Evolutionary conservation across 2,329 filamentous ascomycete genomes (phyloP).

Genomic region (Phoma sp.): DNA sequence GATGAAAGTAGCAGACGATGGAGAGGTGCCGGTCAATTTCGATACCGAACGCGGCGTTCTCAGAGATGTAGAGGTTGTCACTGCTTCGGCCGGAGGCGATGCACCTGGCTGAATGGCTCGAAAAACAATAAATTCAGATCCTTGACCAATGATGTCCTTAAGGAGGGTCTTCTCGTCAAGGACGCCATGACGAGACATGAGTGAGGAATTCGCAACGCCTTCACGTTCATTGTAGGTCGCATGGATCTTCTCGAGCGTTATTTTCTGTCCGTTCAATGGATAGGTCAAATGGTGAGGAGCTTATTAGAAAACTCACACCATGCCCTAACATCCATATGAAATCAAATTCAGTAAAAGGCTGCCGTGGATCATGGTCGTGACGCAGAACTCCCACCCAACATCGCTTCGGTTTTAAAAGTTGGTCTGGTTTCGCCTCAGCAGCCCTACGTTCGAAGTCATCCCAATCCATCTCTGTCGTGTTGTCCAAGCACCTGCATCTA

Average conservation of each 20-base stretch:
- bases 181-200: conserved; percentile 23
- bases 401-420: conserved; percentile 27
- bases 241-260: conserved; percentile 25
- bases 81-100: neutral
- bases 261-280: conserved; percentile 22
- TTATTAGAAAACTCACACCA: conserved; percentile 26
- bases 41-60: neutral
- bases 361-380: conserved; percentile 21
- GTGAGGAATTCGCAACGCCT: conserved; percentile 18
- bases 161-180: neutral
- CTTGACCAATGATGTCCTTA: neutral
- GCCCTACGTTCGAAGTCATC: conserved; percentile 28
- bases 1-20: too few species aligned
- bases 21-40: too few species aligned
- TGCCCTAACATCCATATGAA: conserved; percentile 48
- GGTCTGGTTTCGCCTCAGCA: conserved; percentile 21
- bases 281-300: neutral
- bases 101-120: neutral
- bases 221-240: conserved; percentile 21
- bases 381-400: conserved; percentile 46
- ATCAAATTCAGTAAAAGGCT: conserved; percentile 25
- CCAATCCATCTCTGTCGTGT: conserved; percentile 25
- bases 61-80: too few species aligned
- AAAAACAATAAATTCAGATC: neutral
- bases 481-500: too few species aligned